A percentile compares a stretch with the other conserved stretches of the same genome.
These are phyloP conservation scores for Bruguiera hainesii DNA, from an alignment of 441 rosid genomes.

Conservation along the genomic window DNA sequence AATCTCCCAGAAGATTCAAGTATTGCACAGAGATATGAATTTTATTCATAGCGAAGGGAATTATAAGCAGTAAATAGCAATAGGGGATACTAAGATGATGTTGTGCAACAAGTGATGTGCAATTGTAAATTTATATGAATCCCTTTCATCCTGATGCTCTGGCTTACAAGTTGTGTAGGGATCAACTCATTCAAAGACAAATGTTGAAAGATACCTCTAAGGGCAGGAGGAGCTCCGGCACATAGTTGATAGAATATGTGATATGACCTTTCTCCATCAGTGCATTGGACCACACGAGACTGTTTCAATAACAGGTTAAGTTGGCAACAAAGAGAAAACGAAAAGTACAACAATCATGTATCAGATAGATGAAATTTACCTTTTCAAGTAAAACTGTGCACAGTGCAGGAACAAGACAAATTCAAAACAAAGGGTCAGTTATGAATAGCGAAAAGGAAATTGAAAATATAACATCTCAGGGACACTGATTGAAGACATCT, in stretches of 20 bases:
- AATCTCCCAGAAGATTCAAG: too few relatives aligned
- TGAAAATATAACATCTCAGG: constrained; percentile 10
- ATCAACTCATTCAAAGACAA: background rate
- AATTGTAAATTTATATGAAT: too few relatives aligned
- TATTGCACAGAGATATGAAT: too few relatives aligned
- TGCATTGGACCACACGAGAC: constrained; percentile 99
- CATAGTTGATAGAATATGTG: constrained; percentile 99
- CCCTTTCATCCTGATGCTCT: too few relatives aligned
- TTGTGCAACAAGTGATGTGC: too few relatives aligned
- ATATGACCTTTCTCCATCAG: constrained; percentile 96
- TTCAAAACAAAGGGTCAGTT: constrained; percentile 34
- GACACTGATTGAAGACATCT: constrained; percentile 33
- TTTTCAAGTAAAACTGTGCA: constrained; percentile 93
- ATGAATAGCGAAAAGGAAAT: constrained; percentile 12
- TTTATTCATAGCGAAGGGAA: too few relatives aligned
- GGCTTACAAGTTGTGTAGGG: too few relatives aligned
- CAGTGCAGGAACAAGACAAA: constrained; percentile 30
- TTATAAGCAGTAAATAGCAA: too few relatives aligned
- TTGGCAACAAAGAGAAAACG: constrained; percentile 19
- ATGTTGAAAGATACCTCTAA: constrained; percentile 55
- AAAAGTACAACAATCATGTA: constrained; percentile 16
- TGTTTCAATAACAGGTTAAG: constrained; percentile 38
- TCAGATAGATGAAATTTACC: constrained; percentile 45
- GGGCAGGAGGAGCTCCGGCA: constrained; percentile 77
- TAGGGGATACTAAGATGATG: too few relatives aligned